Base-by-base conservation (phyloP, 2,329 filamentous ascomycete genomes). In the Fusarium tricinctum region DNA sequence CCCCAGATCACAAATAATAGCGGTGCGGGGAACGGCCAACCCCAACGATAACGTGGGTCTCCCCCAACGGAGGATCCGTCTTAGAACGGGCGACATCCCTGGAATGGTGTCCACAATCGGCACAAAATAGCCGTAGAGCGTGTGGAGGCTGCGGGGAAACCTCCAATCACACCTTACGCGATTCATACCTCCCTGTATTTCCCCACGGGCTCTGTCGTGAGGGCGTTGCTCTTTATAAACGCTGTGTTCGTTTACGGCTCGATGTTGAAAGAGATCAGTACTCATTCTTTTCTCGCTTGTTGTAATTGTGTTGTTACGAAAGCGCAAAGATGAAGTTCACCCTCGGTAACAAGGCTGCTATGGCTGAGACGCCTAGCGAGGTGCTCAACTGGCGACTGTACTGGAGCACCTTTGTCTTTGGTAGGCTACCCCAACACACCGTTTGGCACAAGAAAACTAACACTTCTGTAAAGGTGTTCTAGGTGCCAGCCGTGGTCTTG, bases 321-420 rank as follows among this genome's bases (percentile, higher is more conserved):
- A 14, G 30, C 30, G 9, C 6, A 30, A 58, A 45, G 17, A 64
- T 64, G 61, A 64, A 65, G 61, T 65, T 64, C 28, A 58, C 13
- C 3, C 59, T 64, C 15, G 61, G 61, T 15, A 64, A 64, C 26
- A 47, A 42, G 38, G 59, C 59, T 39, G 61, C 61, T 22, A 64
- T 64, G 61, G 61, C 59, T 2, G 60, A 63, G 17, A 63, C 60
- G 26, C 60, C 60, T 3, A 63, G 32, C 1, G 60, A 63, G 49
- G 60, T 63, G 19, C 52, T 63, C 1, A 63, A 63, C 50, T 63
- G 60, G 60, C 49, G 60, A 3, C 28, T 63, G 6, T 63, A 63
- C 44, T 63, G 60, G 60, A 63, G 60, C 30, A 63, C 60, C 3
- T 63, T 63, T 49, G 60, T 63, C 2, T 63, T 63, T 4, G 61